These are phyloP conservation scores for Nothomitra cinnamomea DNA, from an alignment of 2,329 filamentous ascomycete genomes.

Conservation along the genomic window DNA sequence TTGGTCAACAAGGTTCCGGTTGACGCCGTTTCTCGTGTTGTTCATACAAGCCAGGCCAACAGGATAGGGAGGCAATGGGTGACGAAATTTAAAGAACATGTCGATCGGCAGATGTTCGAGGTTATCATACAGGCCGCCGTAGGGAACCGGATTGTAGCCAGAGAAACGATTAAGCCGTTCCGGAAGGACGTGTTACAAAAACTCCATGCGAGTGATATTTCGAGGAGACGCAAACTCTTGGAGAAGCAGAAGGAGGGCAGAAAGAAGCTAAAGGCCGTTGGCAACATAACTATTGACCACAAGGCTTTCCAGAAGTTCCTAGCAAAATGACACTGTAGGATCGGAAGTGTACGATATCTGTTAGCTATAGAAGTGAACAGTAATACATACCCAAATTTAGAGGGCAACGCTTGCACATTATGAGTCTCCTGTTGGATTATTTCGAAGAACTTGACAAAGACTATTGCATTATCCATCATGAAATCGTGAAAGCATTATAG, in stretches of 20 bases:
- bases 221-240: conserved; percentile 65
- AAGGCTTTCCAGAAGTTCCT: conserved; percentile 90
- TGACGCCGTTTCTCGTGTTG: conserved; percentile 81
- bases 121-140: conserved; percentile 85
- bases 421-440: too few species aligned
- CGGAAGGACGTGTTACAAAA: conserved; percentile 89
- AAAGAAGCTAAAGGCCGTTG: conserved; percentile 60
- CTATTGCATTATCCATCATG: too few species aligned
- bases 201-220: conserved; percentile 78
- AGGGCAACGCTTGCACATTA: too few species aligned
- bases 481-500: too few species aligned
- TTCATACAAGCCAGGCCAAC: conserved; percentile 68
- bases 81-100: conserved; percentile 89
- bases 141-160: conserved; percentile 65
- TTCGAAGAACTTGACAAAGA: too few species aligned
- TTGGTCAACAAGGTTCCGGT: conserved; percentile 88
- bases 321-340: conserved; percentile 43
- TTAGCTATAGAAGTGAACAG: neutral
- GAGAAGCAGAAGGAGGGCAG: conserved; percentile 95
- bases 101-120: conserved; percentile 94
- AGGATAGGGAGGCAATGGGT: conserved; percentile 78
- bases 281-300: conserved; percentile 92
- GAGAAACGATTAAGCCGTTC: conserved; percentile 93
- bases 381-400: neutral
- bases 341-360: neutral